phyloP scores from a whole-genome alignment of 1,284 basidiomycete genomes.

The Melanopsichium pennsylvanicum region DNA sequence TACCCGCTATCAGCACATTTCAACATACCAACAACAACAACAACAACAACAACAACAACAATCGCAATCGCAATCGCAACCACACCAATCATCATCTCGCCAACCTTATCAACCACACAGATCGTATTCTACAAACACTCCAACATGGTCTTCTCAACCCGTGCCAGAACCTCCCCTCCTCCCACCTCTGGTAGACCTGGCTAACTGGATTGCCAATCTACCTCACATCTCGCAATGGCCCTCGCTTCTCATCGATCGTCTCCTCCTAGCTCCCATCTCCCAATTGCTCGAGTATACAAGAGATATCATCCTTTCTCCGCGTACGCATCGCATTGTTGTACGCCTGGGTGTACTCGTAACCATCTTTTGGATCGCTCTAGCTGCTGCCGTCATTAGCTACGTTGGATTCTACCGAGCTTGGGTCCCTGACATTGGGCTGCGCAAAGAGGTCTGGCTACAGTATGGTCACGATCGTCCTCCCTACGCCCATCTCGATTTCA shows the following conservation, averaged over 20 bases:
- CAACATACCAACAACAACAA: slow-evolving; percentile 30
- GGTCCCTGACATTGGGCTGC: slow-evolving; percentile 57
- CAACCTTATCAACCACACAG: slow-evolving; percentile 1
- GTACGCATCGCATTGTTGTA: slow-evolving; percentile 59
- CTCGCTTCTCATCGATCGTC: slow-evolving; percentile 25
- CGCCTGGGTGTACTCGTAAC: slow-evolving; percentile 54
- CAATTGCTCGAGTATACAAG: slow-evolving; percentile 26
- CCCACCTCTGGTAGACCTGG: slow-evolving; percentile 31
- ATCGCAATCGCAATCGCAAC: slow-evolving; percentile 14
- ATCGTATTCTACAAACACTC: slow-evolving; percentile 16
- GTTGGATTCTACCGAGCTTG: slow-evolving; percentile 63
- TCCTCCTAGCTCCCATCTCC: slow-evolving; percentile 44
- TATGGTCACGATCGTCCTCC: slow-evolving; percentile 45
- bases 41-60: slow-evolving; percentile 25
- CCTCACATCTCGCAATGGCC: slow-evolving; percentile 53
- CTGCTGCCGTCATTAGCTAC: slow-evolving; percentile 56
- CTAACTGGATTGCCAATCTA: slow-evolving; percentile 42
- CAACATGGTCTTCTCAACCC: slow-evolving; percentile 36
- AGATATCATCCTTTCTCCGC: slow-evolving; percentile 54
- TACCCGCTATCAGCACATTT: slow-evolving; percentile 32
- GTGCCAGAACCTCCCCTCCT: slow-evolving; percentile 40
- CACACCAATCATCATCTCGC: slow-evolving; percentile 10
- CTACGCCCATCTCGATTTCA: slow-evolving; percentile 41
- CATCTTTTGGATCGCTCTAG: slow-evolving; percentile 53
- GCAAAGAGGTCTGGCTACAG: slow-evolving; percentile 59